Conservation (phyloP, 23 red algal species). For the Rhodosorus marinus region DNA sequence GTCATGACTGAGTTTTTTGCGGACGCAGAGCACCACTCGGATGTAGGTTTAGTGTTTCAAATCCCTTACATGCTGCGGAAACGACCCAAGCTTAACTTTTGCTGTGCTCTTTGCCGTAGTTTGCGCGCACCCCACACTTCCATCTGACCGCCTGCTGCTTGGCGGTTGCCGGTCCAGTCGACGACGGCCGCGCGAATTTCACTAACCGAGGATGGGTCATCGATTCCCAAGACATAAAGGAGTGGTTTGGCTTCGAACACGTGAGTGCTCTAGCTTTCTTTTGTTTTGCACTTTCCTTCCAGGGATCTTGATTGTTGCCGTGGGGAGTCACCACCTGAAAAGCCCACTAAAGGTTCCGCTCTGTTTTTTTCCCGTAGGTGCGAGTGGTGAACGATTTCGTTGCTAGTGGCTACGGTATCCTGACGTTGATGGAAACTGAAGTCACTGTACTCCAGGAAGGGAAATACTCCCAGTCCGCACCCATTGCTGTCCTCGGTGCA, state of each 20-base stretch:
- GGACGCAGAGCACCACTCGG: neutral
- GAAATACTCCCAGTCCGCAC: slow-evolving; percentile 3
- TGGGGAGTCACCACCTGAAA: too few relatives aligned
- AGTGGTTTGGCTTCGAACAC: slow-evolving; percentile 36
- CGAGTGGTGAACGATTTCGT: slow-evolving; percentile 91
- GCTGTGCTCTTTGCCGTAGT: too few relatives aligned
- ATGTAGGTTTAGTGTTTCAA: neutral
- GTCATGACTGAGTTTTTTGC: neutral
- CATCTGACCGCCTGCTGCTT: slow-evolving; percentile 40
- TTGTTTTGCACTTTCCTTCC: too few relatives aligned
- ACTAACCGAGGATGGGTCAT: slow-evolving; percentile 94
- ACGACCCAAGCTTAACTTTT: too few relatives aligned
- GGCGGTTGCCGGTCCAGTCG: slow-evolving; percentile 77
- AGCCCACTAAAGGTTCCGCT: too few relatives aligned
- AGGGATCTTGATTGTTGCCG: too few relatives aligned
- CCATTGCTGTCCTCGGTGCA: slow-evolving; percentile 60
- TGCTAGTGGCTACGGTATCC: slow-evolving; percentile 70
- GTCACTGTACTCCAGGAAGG: slow-evolving; percentile 42
- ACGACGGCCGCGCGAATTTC: slow-evolving; percentile 65
- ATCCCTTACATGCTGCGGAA: neutral
- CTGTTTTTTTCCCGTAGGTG: too few relatives aligned
- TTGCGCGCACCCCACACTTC: too few relatives aligned
- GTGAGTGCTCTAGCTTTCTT: too few relatives aligned
- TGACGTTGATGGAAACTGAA: slow-evolving; percentile 43
- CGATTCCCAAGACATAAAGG: slow-evolving; percentile 39